phyloP scores from a whole-genome alignment of 257 asterid species.

The Solanum pinnatisectum region DNA sequence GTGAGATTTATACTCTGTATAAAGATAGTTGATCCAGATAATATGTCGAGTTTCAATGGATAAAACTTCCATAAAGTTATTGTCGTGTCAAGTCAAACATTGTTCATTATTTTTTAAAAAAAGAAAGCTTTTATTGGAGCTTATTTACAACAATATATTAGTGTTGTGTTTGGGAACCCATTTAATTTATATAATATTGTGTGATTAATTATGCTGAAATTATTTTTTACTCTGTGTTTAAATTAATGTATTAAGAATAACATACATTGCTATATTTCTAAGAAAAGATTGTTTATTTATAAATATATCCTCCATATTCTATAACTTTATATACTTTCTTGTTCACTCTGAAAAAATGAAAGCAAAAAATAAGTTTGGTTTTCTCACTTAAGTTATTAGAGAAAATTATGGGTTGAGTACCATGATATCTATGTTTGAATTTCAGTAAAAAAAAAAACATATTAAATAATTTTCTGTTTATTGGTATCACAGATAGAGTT shows the following conservation, averaged over 20 bases:
- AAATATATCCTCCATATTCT: not conserved
- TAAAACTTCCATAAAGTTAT: not conserved
- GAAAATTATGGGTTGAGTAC: not conserved
- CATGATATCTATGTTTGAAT: not conserved
- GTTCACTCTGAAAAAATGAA: not conserved
- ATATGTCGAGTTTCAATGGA: not conserved
- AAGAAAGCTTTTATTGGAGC: no score
- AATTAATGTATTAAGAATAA: not conserved
- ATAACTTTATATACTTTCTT: not conserved
- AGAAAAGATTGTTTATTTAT: not conserved
- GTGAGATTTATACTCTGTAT: not conserved
- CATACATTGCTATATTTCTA: rapidly evolving
- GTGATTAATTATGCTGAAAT: not conserved
- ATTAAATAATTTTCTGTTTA: not conserved
- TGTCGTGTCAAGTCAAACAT: not conserved
- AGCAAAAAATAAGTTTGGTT: no score
- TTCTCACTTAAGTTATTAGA: not conserved
- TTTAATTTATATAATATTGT: not conserved
- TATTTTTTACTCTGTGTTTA: not conserved
- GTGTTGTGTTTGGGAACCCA: not conserved
- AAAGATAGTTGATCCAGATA: not conserved
- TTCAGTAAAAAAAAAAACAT: not conserved
- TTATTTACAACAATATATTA: no score
- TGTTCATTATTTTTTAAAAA: no score
- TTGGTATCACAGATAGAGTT: not conserved